These are phyloP conservation scores for Hanseniaspora taiwanica DNA, from an alignment of 805 yeast genomes.

Conservation along the genomic window DNA sequence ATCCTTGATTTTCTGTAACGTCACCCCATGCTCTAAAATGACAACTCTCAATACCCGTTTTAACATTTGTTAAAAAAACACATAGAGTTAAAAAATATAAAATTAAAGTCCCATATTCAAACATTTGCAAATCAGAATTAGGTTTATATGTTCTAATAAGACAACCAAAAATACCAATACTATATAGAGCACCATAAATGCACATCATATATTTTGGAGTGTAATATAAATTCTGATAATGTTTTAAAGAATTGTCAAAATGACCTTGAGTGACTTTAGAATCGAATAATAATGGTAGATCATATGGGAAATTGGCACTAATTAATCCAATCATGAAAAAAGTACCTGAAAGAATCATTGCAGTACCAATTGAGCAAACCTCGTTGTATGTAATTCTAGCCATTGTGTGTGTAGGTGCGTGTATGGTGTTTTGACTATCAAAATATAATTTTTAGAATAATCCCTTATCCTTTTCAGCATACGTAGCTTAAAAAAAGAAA, in stretches of 20 bases:
- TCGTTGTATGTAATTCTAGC: slow-evolving; percentile 15
- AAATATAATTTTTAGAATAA: too few species aligned
- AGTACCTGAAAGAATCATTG: slow-evolving; percentile 28
- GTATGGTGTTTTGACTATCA: too few species aligned
- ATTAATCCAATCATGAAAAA: slow-evolving; percentile 73
- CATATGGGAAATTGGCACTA: slow-evolving; percentile 73
- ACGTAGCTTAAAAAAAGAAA: too few species aligned
- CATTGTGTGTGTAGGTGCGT: slow-evolving; percentile 1
- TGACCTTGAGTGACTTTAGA: slow-evolving; percentile 35
- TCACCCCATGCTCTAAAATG: slow-evolving; percentile 83
- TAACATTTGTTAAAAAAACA: slow-evolving; percentile 74
- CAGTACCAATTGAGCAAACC: slow-evolving; percentile 19
- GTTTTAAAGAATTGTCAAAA: slow-evolving; percentile 49
- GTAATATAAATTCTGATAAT: slow-evolving; percentile 62
- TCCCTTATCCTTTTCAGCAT: too few species aligned
- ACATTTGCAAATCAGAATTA: slow-evolving; percentile 66
- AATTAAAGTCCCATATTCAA: slow-evolving; percentile 82
- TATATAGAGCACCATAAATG: slow-evolving; percentile 31
- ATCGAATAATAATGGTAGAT: slow-evolving; percentile 59
- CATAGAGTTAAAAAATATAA: slow-evolving; percentile 59
- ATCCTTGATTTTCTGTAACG: slow-evolving; percentile 71
- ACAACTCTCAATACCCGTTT: slow-evolving; percentile 64
- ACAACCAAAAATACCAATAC: slow-evolving; percentile 58
- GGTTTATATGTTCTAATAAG: slow-evolving; percentile 75
- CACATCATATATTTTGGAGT: slow-evolving; percentile 34